Base-by-base conservation (phyloP, 768 basidiomycete genomes). In the Kwoniella newhampshirensis region DNA sequence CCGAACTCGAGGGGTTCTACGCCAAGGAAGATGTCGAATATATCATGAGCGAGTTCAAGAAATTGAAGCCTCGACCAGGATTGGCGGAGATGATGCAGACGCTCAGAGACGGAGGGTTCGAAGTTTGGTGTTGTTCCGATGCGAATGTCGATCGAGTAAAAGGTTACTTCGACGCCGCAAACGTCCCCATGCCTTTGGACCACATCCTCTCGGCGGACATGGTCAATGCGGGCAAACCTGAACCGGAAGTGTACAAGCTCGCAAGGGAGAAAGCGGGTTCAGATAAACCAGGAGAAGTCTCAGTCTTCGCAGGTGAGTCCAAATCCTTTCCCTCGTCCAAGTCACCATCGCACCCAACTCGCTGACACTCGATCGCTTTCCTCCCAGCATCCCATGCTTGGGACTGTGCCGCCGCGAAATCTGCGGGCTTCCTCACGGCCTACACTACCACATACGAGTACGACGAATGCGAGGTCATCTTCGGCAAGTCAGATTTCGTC, bases 391-490 rank as follows among this genome's bases (percentile, higher is more conserved):
- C 65, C 11, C 66, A 68, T 40, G 63, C 66, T 17, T 68, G 67
- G 67, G 67, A 68, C 42, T 55, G 51, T 50, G 58, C 54, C 15
- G 67, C 67, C 23, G 67, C 67, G 4, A 65, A 61, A 51, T 43
- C 60, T 12, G 67, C 63, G 13, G 63, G 67, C 25, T 68, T 68
- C 57, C 25, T 28, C 32, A 63, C 62, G 4, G 67, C 67, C n/a
- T 68, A 68, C 56, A 65, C 61, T 5, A 63, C 63, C 1, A 66
- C 63, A 15, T 68, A 68, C 56, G 67, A 68, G 54, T 55, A 55
- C 48, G 67, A 68, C 51, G 58, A 60, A 51, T 68, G 67, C 45
- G 61, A 54, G 9, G 43, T 32, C 13, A 57, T 68, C 52, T 68
- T 68, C 43, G 67, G 67, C 27, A 63, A 62, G 30, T 18, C 52